Evolutionary conservation across 1,284 basidiomycete species (phyloP).

Genomic region (Microbotryomycetes sp.): DNA sequence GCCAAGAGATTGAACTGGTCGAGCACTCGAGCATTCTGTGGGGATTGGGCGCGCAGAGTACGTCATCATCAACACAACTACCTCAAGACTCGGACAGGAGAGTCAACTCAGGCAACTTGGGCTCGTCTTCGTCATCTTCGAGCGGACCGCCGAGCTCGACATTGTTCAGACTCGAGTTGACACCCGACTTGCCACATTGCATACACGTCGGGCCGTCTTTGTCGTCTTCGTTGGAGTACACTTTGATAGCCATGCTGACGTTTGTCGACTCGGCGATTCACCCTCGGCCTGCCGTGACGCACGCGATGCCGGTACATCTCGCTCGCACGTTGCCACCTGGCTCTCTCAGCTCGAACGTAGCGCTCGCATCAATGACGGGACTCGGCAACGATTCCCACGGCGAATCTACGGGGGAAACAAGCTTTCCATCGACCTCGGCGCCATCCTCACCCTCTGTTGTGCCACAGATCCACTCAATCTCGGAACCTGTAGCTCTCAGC

Average conservation of each 20-base stretch:
- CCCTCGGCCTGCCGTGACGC: conserved; percentile 7
- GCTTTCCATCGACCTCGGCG: neutral
- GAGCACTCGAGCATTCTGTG: conserved; percentile 37
- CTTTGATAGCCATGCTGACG: conserved; percentile 17
- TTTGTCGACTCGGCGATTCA: neutral
- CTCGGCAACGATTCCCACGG: neutral
- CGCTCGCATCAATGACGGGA: neutral
- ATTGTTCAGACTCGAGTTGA: conserved; percentile 24
- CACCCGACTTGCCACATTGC: conserved; percentile 29
- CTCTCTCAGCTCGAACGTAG: neutral
- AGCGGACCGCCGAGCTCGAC: conserved; percentile 11
- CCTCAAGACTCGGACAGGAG: neutral
- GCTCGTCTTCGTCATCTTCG: neutral
- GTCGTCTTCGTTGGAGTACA: conserved; percentile 19
- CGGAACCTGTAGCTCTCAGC: conserved; percentile 8
- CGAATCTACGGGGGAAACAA: neutral
- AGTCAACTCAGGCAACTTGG: neutral
- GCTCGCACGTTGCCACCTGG: conserved; percentile 12
- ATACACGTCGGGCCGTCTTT: conserved; percentile 19
- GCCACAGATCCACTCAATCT: conserved; percentile 4
- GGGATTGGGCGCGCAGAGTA: conserved; percentile 14
- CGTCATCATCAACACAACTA: neutral
- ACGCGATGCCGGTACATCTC: conserved; percentile 25
- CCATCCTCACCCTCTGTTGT: neutral
- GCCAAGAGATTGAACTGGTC: conserved; percentile 68